Percentiles rank a stretch among this genome's conserved stretches.
phyloP scores from a whole-genome alignment of 2,329 filamentous ascomycete species.

The Colletotrichum sublineola region DNA sequence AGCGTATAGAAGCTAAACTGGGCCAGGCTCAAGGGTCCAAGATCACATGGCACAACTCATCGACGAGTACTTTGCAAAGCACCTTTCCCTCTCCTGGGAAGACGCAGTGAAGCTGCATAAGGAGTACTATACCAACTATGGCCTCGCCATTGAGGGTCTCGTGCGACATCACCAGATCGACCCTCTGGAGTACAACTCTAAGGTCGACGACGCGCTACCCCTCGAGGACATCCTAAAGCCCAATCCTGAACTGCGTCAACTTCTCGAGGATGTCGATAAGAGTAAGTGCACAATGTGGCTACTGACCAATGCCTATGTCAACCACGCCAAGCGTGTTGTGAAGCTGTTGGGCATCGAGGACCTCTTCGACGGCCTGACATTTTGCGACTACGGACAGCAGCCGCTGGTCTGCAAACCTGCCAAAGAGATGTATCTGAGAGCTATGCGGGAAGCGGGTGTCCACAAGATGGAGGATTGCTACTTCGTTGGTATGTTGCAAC shows the following conservation, averaged over 20 bases:
- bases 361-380: slow-evolving; percentile 94
- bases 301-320: slow-evolving; percentile 96
- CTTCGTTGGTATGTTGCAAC: slow-evolving; percentile 84
- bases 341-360: slow-evolving; percentile 85
- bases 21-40: slow-evolving; percentile 80
- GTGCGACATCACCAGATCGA: slow-evolving; percentile 96
- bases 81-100: slow-evolving; percentile 79
- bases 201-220: slow-evolving; percentile 95
- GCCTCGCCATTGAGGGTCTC: slow-evolving; percentile 95
- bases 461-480: slow-evolving; percentile 80
- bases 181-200: slow-evolving; percentile 91
- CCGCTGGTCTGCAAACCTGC: slow-evolving; percentile 90
- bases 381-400: slow-evolving; percentile 84
- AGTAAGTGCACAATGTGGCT: slow-evolving; percentile 91
- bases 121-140: slow-evolving; percentile 96
- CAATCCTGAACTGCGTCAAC: slow-evolving; percentile 77
- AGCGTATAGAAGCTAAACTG: slow-evolving; percentile 12
- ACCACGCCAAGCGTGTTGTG: slow-evolving; percentile 86
- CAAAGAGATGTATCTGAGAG: slow-evolving; percentile 85
- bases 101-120: slow-evolving; percentile 90
- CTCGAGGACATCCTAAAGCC: slow-evolving; percentile 87
- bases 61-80: slow-evolving; percentile 71
- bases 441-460: slow-evolving; percentile 86
- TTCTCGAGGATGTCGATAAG: slow-evolving; percentile 86
- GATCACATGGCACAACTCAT: slow-evolving; percentile 91